A percentile compares a stretch with the other conserved stretches of the same genome.
These are phyloP conservation scores for Colletotrichum sp. DNA, from an alignment of 2,329 filamentous ascomycete species.

Conservation along the genomic window DNA sequence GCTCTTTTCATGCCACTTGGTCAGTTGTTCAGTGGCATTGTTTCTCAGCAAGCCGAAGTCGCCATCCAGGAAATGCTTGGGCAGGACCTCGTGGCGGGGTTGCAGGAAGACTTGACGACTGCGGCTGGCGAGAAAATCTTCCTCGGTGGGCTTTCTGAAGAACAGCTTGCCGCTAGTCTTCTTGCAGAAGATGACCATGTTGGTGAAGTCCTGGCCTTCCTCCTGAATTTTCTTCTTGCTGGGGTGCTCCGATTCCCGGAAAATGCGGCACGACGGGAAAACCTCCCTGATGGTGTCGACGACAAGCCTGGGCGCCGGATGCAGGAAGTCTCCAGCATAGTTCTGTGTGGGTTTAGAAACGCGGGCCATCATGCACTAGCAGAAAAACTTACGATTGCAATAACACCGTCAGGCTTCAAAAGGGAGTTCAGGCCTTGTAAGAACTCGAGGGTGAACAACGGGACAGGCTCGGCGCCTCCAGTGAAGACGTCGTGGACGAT, in stretches of 20 bases:
- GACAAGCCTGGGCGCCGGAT: constrained; percentile 78
- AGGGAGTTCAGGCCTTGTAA: constrained; percentile 72
- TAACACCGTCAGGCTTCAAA: constrained; percentile 78
- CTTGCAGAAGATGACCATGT: constrained; percentile 94
- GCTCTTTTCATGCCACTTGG: constrained; percentile 74
- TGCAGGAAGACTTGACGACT: constrained; percentile 73
- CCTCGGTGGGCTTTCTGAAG: constrained; percentile 69
- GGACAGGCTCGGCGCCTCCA: constrained; percentile 87
- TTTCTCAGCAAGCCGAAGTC: constrained; percentile 60
- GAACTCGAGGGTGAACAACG: constrained; percentile 88
- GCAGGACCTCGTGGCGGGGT: constrained; percentile 73
- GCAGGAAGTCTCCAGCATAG: constrained; percentile 86
- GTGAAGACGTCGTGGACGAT: constrained; percentile 99
- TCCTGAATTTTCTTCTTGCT: constrained; percentile 51
- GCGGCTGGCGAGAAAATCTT: constrained; percentile 75
- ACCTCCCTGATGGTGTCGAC: constrained; percentile 81
- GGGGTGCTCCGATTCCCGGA: constrained; percentile 73
- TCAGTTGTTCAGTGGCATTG: constrained; percentile 70
- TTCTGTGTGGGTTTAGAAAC: constrained; percentile 61
- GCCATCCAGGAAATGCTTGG: constrained; percentile 48
- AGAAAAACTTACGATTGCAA: constrained; percentile 75
- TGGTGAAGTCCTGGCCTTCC: constrained; percentile 77
- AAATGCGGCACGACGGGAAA: constrained; percentile 91
- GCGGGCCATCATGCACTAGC: background rate
- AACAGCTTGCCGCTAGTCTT: constrained; percentile 59